These are phyloP conservation scores for Elsinoe necatrix DNA, from an alignment of 2,329 filamentous ascomycete species.

Conservation along the genomic window DNA sequence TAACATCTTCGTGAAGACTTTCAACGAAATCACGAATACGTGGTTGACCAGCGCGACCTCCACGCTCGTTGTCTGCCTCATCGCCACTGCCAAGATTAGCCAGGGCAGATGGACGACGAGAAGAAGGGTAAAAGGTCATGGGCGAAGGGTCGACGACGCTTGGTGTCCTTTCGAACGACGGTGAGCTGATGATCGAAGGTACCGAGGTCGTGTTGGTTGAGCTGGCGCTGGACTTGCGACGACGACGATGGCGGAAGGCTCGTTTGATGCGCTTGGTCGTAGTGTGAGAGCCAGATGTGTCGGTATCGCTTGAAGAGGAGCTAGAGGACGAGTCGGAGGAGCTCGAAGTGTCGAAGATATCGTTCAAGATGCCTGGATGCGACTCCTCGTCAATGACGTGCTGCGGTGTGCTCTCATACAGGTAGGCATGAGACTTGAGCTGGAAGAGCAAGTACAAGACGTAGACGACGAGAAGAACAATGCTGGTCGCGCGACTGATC, in stretches of 20 bases:
- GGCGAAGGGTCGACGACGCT: slow-evolving; percentile 23
- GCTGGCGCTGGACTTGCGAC: slow-evolving; percentile 67
- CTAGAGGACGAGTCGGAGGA: slow-evolving; percentile 47
- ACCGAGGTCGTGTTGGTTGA: slow-evolving; percentile 53
- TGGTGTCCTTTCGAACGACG: slow-evolving; percentile 34
- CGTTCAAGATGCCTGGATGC: slow-evolving; percentile 72
- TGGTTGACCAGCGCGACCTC: slow-evolving; percentile 41
- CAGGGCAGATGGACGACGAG: slow-evolving; percentile 31
- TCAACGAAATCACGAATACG: slow-evolving; percentile 42
- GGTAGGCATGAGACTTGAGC: slow-evolving; percentile 82
- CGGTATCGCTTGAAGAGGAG: slow-evolving; percentile 50
- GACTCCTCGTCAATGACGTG: slow-evolving; percentile 88
- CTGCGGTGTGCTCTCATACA: slow-evolving; percentile 88
- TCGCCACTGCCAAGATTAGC: slow-evolving; percentile 43
- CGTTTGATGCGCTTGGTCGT: slow-evolving; percentile 68
- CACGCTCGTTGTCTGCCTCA: slow-evolving; percentile 41
- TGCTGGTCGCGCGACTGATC: slow-evolving; percentile 82
- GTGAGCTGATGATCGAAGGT: slow-evolving; percentile 38
- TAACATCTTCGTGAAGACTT: slow-evolving; percentile 22
- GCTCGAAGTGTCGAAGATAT: slow-evolving; percentile 66
- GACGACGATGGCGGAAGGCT: slow-evolving; percentile 61
- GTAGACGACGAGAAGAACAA: slow-evolving; percentile 76
- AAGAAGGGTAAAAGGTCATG: slow-evolving; percentile 18
- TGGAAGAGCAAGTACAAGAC: slow-evolving; percentile 79
- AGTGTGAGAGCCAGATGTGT: slow-evolving; percentile 60